Evolutionary conservation across 2,329 filamentous ascomycete genomes (phyloP), one percentile per base, ranked within the genome.

Genomic region (Boeremia lycopersici): DNA sequence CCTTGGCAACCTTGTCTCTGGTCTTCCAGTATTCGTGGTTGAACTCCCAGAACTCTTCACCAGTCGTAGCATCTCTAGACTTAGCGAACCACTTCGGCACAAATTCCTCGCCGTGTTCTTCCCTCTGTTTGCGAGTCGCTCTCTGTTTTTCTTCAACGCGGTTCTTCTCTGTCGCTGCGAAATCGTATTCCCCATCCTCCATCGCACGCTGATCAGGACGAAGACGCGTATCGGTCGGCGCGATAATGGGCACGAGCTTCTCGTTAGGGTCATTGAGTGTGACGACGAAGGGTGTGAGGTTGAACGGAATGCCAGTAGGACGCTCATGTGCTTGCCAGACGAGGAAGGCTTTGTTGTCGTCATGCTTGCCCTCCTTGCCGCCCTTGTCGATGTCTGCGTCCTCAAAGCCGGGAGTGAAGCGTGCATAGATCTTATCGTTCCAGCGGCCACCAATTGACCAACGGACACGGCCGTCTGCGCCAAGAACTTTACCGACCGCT

Each of bases 101-200:
- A 70, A 95, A 98, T 57, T 93, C 87, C 59, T 96, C 89, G 4
- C 95, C 95, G 2, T 78, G 83, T 28, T 83, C 82, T 76, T 99
- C 93, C 23, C 93, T 82, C 54, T 82, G 78, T 49, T 90, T 79
- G 57, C 95, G 80, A 54, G 88, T 87, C 9, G 88, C 86, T 56
- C 95, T 83, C 80, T 99, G 95, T 61, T 88, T 92, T 78, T 97
- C 90, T 76, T 99, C 95, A 0, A 99, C 85, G 1, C 95, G 84
- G 69, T 93, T 95, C 84, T 99, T 99, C 80, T 99, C 95, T 5
- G 84, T 85, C 0, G 93, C 95, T 1, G 95, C 95, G 56, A 95
- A 82, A 69, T 98, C 93, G 71, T 99, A 99, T 76, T 93, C 86
- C n/a, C 93, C 95, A 58, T 98, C 93, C 74, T 99, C 95, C 95